Evolutionary conservation across 2,329 filamentous ascomycete genomes (phyloP).

Genomic region (Xylariaceae sp.): DNA sequence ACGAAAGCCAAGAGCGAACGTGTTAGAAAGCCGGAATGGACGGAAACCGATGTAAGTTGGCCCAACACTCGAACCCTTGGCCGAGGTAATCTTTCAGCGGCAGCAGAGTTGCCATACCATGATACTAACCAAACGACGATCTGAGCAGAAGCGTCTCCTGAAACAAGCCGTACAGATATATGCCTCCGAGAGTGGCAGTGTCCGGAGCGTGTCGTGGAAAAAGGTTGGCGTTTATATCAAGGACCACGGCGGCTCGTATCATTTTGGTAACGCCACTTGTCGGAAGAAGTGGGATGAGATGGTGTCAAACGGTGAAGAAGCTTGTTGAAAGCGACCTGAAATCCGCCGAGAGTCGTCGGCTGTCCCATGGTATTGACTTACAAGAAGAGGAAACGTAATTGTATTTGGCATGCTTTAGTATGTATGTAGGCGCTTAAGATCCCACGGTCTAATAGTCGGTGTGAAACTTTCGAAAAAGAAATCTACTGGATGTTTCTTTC

Average conservation of each 20-base stretch:
- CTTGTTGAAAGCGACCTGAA: not conserved
- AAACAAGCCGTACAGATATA: slow-evolving; percentile 38
- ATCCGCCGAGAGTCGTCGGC: slow-evolving; percentile 6
- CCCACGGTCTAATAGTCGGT: slow-evolving; percentile 11
- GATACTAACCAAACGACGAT: not conserved
- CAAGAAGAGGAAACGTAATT: slow-evolving; percentile 8
- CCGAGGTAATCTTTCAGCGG: not conserved
- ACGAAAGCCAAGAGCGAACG: slow-evolving; percentile 58
- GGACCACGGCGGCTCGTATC: slow-evolving; percentile 49
- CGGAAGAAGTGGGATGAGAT: slow-evolving; percentile 52
- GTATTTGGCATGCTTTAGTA: slow-evolving; percentile 8
- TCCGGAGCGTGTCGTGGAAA: slow-evolving; percentile 50
- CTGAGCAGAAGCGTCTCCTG: slow-evolving; percentile 39
- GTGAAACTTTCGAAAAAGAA: not conserved
- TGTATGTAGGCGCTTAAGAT: slow-evolving; percentile 12
- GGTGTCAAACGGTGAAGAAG: slow-evolving; percentile 21
- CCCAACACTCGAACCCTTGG: not conserved
- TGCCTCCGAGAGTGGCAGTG: slow-evolving; percentile 26
- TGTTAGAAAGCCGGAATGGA: slow-evolving; percentile 63
- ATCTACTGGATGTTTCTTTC: not conserved
- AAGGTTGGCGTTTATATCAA: slow-evolving; percentile 49
- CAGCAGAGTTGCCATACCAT: not conserved
- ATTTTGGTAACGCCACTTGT: slow-evolving; percentile 54
- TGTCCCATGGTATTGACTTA: slow-evolving; percentile 22
- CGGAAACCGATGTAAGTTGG: slow-evolving; percentile 55